These are phyloP conservation scores for Lipomyces yamanashiensis DNA, from an alignment of 805 yeast species.

Conservation along the genomic window DNA sequence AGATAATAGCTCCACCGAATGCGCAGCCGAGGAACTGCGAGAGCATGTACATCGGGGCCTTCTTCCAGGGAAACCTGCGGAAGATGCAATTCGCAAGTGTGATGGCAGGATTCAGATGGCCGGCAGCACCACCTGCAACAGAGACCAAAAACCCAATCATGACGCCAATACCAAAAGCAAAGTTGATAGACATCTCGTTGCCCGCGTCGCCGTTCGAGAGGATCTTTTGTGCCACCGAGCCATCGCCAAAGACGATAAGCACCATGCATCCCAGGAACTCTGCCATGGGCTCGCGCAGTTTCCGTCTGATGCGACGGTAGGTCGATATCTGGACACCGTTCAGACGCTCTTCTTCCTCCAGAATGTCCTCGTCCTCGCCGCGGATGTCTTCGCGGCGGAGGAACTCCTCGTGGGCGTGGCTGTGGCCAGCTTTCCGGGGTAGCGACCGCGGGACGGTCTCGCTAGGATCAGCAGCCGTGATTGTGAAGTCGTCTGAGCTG, in stretches of 20 bases:
- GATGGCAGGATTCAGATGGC: slow-evolving; percentile 61
- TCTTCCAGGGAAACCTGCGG: slow-evolving; percentile 58
- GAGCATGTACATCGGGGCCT: slow-evolving; percentile 52
- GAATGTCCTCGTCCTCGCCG: slow-evolving; percentile 19
- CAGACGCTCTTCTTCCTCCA: slow-evolving; percentile 18
- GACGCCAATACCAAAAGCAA: slow-evolving; percentile 62
- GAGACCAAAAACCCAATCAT: slow-evolving; percentile 56
- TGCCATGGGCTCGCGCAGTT: slow-evolving; percentile 54
- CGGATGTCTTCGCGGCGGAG: slow-evolving; percentile 28
- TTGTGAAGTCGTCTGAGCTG: slow-evolving; percentile 6
- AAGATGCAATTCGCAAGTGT: slow-evolving; percentile 54
- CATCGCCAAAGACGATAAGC: slow-evolving; percentile 54
- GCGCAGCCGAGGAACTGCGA: slow-evolving; percentile 58
- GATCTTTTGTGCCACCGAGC: slow-evolving; percentile 54
- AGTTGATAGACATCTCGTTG: slow-evolving; percentile 50
- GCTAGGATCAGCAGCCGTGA: background rate
- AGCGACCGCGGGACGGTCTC: slow-evolving; percentile 6
- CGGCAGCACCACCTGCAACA: slow-evolving; percentile 60
- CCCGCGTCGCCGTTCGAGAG: slow-evolving; percentile 50
- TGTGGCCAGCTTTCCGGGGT: slow-evolving; percentile 5
- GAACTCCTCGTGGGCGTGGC: slow-evolving; percentile 14
- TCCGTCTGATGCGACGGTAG: slow-evolving; percentile 37
- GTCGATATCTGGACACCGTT: slow-evolving; percentile 10
- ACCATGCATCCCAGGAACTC: slow-evolving; percentile 58
- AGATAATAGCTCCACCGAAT: slow-evolving; percentile 53